Evolutionary conservation across 1,284 basidiomycete species (phyloP).

Genomic region (Fomitopsis betulina): DNA sequence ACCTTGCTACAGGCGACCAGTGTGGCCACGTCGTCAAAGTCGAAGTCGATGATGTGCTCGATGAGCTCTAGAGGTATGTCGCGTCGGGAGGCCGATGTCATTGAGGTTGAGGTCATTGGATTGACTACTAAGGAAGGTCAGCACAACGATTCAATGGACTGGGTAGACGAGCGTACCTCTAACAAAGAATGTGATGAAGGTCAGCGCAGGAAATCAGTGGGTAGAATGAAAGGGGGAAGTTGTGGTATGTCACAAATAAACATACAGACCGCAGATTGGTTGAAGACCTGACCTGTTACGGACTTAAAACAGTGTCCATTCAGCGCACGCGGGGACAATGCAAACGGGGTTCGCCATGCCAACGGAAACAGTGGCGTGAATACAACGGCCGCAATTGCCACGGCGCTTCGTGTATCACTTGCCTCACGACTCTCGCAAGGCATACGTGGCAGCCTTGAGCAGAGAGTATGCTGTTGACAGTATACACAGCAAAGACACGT

Average conservation of each 20-base stretch:
- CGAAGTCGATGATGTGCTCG: conserved; percentile 5
- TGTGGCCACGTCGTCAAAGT: background rate
- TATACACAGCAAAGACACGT: no score
- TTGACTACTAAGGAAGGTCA: background rate
- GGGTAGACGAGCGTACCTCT: background rate
- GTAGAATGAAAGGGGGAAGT: no score
- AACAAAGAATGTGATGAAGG: no score
- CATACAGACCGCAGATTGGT: no score
- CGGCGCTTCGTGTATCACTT: background rate
- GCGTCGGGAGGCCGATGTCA: background rate
- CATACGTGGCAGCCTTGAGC: no score
- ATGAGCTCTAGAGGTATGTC: background rate
- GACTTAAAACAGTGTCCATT: no score
- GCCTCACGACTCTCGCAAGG: background rate
- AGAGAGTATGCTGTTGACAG: no score
- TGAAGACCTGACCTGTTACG: no score
- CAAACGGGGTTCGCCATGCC: background rate
- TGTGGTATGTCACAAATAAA: no score
- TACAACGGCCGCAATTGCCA: background rate
- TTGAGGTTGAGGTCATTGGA: background rate
- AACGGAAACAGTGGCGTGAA: background rate
- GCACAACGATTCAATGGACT: background rate
- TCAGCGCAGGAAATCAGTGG: no score
- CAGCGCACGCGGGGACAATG: background rate
- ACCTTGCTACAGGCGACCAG: background rate